Evolutionary conservation across 179 eudicot genomes (phyloP).

Genomic region (Beta macrorhiza): DNA sequence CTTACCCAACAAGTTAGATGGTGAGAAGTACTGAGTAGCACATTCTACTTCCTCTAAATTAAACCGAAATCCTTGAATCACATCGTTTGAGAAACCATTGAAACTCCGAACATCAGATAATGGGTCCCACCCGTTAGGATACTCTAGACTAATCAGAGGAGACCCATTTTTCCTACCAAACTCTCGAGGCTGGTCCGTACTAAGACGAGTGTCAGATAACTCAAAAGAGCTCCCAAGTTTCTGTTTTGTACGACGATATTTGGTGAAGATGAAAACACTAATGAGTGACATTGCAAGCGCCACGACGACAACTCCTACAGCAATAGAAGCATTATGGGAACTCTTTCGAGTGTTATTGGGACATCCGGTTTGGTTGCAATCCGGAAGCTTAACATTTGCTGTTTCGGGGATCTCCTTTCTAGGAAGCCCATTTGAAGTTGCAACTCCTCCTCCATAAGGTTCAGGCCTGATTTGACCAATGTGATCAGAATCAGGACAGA

Average conservation of each 20-base stretch:
- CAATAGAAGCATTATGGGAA: constrained; percentile 43
- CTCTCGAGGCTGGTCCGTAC: constrained; percentile 65
- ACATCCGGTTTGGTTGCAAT: constrained; percentile 47
- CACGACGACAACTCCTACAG: constrained; percentile 43
- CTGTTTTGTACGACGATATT: constrained; percentile 70
- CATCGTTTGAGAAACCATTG: constrained; percentile 44
- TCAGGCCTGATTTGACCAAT: constrained; percentile 48
- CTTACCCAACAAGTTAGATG: constrained; percentile 55
- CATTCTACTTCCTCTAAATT: constrained; percentile 72
- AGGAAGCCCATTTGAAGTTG: constrained; percentile 30
- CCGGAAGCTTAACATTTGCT: constrained; percentile 46
- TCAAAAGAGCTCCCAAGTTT: constrained; percentile 65
- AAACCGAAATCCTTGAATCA: constrained; percentile 52
- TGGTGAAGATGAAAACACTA: constrained; percentile 50
- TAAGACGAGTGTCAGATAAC: constrained; percentile 52
- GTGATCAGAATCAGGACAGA: constrained; percentile 48
- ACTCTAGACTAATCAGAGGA: constrained; percentile 68
- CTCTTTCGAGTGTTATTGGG: constrained; percentile 35
- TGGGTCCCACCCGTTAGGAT: constrained; percentile 79
- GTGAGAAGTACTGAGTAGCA: constrained; percentile 68
- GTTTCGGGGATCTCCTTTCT: constrained; percentile 61
- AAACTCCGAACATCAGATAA: constrained; percentile 56
- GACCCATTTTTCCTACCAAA: constrained; percentile 61
- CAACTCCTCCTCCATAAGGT: constrained; percentile 42
- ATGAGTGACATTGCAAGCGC: constrained; percentile 36